Evolutionary conservation across 139 green algal species (phyloP), one percentile per base, ranked within the genome.

Genomic region (Asterochloris sp.): DNA sequence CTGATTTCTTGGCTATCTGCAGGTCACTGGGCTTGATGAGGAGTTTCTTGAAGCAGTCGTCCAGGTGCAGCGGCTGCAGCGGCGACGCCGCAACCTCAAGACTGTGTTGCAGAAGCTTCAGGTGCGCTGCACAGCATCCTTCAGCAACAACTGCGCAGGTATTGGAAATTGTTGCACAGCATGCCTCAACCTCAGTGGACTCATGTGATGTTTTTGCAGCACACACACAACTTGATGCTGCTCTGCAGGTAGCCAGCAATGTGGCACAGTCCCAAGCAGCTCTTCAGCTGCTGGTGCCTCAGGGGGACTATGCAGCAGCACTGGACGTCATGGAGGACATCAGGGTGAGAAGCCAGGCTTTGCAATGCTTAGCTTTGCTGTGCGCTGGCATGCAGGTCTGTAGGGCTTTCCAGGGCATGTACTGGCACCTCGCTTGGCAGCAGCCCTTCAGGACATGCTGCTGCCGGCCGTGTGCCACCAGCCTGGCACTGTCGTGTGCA

Each of bases 291-390:
- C 79, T 98, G 78, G 82, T 96, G 62, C 80, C 80, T 0, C 80
- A 92, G 69, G 81, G 79, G 0, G 94, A 97, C 88, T 97, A 93
- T 80, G 87, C 90, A 13, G 92, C 83, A 12, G 91, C 90, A 0
- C 86, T 97, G 38, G 93, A 96, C 28, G 89, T 97, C 78, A 75
- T 96, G 67, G 86, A 90, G 23, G 89, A 95, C 69, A 81, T 95
- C 26, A 83, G 71, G 74, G 62, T 69, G 0, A 63, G 69, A 4
- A 62, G 14, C 28, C 21, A 27, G 21, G 74, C 28, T 24, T 24
- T 60, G 71, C 87, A 64, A 64, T 74, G 62, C 74, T 12, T 19
- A 12, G 6, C 38, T 54, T 54, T 54, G 38, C 38, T 54, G 38
- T 54, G 38, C 38, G 38, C 38, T 54, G 38, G 2, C 38, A 54